Evolutionary conservation across 768 basidiomycete species (phyloP).

Genomic region (Trametes cingulata): DNA sequence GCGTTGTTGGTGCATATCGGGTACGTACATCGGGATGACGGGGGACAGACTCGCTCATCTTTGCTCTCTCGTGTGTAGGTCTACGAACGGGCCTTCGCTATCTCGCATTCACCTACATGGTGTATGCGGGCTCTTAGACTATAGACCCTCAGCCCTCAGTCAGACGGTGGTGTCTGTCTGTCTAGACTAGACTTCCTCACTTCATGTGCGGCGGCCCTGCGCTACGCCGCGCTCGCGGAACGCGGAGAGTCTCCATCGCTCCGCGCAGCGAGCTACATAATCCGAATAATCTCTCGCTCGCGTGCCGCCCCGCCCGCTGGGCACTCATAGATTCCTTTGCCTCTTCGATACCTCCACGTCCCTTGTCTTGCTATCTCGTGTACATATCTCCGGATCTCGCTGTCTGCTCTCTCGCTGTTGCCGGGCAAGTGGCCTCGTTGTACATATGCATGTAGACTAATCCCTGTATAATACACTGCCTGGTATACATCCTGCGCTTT

Average conservation of each 20-base stretch:
- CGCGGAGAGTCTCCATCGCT: neutral
- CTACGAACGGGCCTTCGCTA: too few relatives aligned
- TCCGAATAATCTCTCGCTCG: neutral
- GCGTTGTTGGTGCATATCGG: neutral
- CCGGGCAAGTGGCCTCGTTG: neutral
- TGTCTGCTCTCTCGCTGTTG: neutral
- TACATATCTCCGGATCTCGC: neutral
- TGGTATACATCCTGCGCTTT: neutral
- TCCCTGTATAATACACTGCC: neutral
- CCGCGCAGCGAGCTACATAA: neutral
- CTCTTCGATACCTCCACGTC: neutral
- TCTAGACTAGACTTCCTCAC: neutral
- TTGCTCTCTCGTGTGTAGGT: neutral
- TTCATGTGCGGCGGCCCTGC: neutral
- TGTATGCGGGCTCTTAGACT: neutral
- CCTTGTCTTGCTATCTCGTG: neutral
- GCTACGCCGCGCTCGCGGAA: neutral
- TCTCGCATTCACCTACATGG: too few relatives aligned
- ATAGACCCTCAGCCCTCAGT: neutral
- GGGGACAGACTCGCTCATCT: neutral
- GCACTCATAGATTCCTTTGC: neutral
- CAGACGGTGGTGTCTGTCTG: neutral
- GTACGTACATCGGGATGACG: neutral
- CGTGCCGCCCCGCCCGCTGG: too few relatives aligned
- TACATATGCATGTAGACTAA: neutral